phyloP scores from a whole-genome alignment of 768 basidiomycete genomes.

The Suillus hirtellus region DNA sequence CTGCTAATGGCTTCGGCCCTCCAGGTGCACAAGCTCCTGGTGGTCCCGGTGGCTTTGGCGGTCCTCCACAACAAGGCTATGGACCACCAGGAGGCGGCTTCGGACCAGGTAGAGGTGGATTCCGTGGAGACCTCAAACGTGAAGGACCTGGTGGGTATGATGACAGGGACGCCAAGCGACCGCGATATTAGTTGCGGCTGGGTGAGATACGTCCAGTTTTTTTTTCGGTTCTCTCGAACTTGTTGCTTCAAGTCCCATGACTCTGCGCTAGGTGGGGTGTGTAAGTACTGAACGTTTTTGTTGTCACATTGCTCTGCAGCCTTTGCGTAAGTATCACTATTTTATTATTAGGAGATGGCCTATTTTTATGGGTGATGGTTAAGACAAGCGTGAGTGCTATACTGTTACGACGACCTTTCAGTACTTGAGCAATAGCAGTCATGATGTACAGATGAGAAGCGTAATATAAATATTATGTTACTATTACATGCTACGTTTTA shows the following conservation, averaged over 20 bases:
- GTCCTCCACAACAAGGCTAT: slow-evolving; percentile 35
- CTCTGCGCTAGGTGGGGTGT: slow-evolving; percentile 34
- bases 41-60: slow-evolving; percentile 47
- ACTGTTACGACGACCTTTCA: too few species aligned
- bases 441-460: neutral
- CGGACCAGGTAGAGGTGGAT: slow-evolving; percentile 53
- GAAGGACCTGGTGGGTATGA: slow-evolving; percentile 75
- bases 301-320: slow-evolving; percentile 27
- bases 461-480: neutral
- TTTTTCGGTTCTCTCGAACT: slow-evolving; percentile 25
- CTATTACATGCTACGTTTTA: neutral
- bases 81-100: slow-evolving; percentile 49
- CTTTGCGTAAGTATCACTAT: slow-evolving; percentile 37
- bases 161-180: slow-evolving; percentile 80
- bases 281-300: slow-evolving; percentile 32
- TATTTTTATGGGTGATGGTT: slow-evolving; percentile 8
- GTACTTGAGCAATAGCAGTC: neutral
- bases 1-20: slow-evolving; percentile 56
- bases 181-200: slow-evolving; percentile 64
- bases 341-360: slow-evolving; percentile 28
- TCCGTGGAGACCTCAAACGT: slow-evolving; percentile 75
- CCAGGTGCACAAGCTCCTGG: slow-evolving; percentile 39
- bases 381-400: slow-evolving; percentile 4
- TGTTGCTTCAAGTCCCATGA: slow-evolving; percentile 28
- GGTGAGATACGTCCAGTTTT: slow-evolving; percentile 32